A percentile compares a stretch with the other conserved stretches of the same genome.
Conservation (phyloP, 306 rosid species). For the Lupinus albus region DNA sequence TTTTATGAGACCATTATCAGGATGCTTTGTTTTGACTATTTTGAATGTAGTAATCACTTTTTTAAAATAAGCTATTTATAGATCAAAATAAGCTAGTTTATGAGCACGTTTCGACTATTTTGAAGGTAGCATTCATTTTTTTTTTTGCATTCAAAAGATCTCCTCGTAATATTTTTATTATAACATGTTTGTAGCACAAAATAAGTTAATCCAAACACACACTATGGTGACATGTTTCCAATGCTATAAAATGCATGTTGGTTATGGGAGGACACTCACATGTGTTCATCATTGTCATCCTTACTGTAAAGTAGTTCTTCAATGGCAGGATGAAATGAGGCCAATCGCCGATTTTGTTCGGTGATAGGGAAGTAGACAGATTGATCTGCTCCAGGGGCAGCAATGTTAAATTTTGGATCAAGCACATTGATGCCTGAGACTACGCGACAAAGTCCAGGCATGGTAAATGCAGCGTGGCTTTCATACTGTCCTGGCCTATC, state of each 20-base stretch:
- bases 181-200: too few relatives aligned
- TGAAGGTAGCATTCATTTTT: too few relatives aligned
- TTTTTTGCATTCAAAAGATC: too few relatives aligned
- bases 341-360: constrained; percentile 44
- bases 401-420: constrained; percentile 92
- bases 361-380: constrained; percentile 76
- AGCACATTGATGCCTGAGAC: constrained; percentile 83
- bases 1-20: constrained; percentile 25
- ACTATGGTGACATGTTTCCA: constrained; percentile 6
- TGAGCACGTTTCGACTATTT: too few relatives aligned
- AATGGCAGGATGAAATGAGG: constrained; percentile 47
- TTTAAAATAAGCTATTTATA: too few relatives aligned
- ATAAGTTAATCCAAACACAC: neutral
- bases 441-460: constrained; percentile 82
- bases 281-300: constrained; percentile 51
- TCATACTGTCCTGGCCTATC: constrained; percentile 82
- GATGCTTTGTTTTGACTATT: neutral
- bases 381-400: constrained; percentile 95
- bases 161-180: too few relatives aligned
- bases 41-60: neutral
- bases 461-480: constrained; percentile 79
- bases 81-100: too few relatives aligned
- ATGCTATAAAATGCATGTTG: neutral
- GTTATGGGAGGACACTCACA: constrained; percentile 43
- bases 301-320: constrained; percentile 54